Conservation (phyloP, 169 alveolate species). For the Plasmodium chabaudi region DNA sequence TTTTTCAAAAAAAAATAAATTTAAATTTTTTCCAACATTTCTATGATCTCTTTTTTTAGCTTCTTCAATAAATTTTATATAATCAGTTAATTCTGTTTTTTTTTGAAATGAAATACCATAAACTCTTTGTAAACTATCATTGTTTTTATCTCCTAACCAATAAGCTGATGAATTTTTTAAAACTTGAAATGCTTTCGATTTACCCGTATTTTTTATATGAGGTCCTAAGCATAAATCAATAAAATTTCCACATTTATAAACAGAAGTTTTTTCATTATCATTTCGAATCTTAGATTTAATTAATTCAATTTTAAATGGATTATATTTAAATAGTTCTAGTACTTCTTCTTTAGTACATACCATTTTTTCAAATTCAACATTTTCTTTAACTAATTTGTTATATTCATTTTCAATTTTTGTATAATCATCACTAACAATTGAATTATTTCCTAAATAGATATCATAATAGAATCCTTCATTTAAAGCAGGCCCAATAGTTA, state of each 20-base stretch:
- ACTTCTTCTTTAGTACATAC: constrained; percentile 97
- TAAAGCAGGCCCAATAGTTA: constrained; percentile 98
- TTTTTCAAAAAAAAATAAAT: constrained; percentile 96
- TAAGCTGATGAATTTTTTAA: constrained; percentile 98
- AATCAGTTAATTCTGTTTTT: constrained; percentile 94
- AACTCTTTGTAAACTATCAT: constrained; percentile 98
- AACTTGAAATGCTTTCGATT: constrained; percentile 95
- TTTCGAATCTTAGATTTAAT: constrained; percentile 97
- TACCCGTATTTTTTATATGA: constrained; percentile 96
- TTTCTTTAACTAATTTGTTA: constrained; percentile 84
- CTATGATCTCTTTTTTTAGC: constrained; percentile 99
- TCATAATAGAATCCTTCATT: constrained; percentile 98
- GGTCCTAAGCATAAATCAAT: constrained; percentile 99
- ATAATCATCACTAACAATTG: constrained; percentile 80
- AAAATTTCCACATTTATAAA: constrained; percentile 97
- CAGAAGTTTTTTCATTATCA: constrained; percentile 93
- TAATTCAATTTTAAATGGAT: constrained; percentile 98
- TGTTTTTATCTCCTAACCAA: constrained; percentile 96
- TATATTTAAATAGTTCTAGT: constrained; percentile 94
- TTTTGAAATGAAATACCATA: constrained; percentile 99
- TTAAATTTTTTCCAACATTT: constrained; percentile 93
- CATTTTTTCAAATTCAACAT: constrained; percentile 95
- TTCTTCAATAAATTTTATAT: constrained; percentile 94
- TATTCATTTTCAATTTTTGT: constrained; percentile 74
- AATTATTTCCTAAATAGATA: constrained; percentile 93